phyloP scores from a whole-genome alignment of 2,329 filamentous ascomycete species.

The Triangularia setosa region DNA sequence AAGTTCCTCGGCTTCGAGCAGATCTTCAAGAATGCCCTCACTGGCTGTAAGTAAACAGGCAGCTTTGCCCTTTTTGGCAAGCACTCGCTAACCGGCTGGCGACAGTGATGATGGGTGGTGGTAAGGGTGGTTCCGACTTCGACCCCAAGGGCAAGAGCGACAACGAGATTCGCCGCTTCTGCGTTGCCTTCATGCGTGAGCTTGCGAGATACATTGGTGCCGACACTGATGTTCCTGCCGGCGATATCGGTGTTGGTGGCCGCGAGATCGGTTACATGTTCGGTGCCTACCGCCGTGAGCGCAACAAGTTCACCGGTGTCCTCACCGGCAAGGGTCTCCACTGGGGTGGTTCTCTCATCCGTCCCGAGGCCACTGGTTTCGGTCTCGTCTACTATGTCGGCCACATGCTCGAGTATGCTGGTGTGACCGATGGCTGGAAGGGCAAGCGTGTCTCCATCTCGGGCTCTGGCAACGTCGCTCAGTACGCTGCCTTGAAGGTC shows the following conservation, averaged over 20 bases:
- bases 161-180: constrained; percentile 96
- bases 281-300: constrained; percentile 83
- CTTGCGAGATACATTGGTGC: constrained; percentile 94
- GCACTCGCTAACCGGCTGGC: constrained; percentile 23
- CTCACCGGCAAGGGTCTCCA: constrained; percentile 90
- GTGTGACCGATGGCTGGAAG: constrained; percentile 70
- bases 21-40: constrained; percentile 99
- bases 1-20: constrained; percentile 99
- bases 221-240: constrained; percentile 92
- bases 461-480: constrained; percentile 94
- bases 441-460: constrained; percentile 96
- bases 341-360: constrained; percentile 93
- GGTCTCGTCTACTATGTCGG: constrained; percentile 95
- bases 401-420: constrained; percentile 91
- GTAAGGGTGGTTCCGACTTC: constrained; percentile 97
- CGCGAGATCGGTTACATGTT: constrained; percentile 95
- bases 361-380: constrained; percentile 92
- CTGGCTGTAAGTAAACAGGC: constrained; percentile 66
- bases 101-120: constrained; percentile 87
- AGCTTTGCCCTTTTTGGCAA: constrained; percentile 9
- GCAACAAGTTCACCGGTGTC: constrained; percentile 92
- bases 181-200: constrained; percentile 92
- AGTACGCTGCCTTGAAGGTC: constrained; percentile 93
- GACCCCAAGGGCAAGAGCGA: constrained; percentile 98
- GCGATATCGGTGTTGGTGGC: constrained; percentile 90